Evolutionary conservation across 2,329 filamentous ascomycete genomes (phyloP), one percentile per base, ranked within the genome.

Genomic region (Claviceps pazoutovae): DNA sequence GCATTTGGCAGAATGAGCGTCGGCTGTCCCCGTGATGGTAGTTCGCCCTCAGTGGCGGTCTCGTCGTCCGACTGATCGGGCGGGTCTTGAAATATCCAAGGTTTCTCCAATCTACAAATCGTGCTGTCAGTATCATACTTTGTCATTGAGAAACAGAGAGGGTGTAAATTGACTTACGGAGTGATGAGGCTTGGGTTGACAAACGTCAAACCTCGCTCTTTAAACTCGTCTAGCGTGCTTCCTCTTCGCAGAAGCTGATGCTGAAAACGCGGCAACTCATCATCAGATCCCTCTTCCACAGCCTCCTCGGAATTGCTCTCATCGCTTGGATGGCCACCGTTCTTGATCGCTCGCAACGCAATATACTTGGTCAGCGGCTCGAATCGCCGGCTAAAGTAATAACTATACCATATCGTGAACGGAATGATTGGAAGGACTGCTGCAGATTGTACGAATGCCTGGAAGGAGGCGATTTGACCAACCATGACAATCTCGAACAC

Each of bases 401-500:
- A 86, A 56, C 80, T 85, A 63, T 94, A 95, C 90, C 91, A 97
- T 16, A 95, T 71, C 0, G 91, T 96, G 36, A 81, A 80, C 9
- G 83, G 71, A 4, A 95, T 72, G 3, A 98, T 74, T 4, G 93
- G 94, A 0, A 85, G 66, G 19, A 96, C 75, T 34, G 90, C 72
- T 13, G 81, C 70, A 0, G 88, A 86, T 46, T 85, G 78, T 19
- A 83, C 79, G 59, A 89, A 86, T 0, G 87, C 88, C 48, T 77
- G 72, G 51, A 82, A 78, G 30, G 93, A 70, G 2, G 87, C 87
- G 52, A 98, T 77, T 56, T 91, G 83, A 3, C 91, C 91, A 21
- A 88, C 84, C 76, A 95, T 93, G 46, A 93, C 88, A 21, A 95
- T 69, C 66, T 98, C 89, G 62, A 96, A 96, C 43, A 97, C 80